Percentiles rank a stretch among this genome's conserved stretches.
These are phyloP conservation scores for Vararia minispora DNA, from an alignment of 768 basidiomycete species.

Conservation along the genomic window DNA sequence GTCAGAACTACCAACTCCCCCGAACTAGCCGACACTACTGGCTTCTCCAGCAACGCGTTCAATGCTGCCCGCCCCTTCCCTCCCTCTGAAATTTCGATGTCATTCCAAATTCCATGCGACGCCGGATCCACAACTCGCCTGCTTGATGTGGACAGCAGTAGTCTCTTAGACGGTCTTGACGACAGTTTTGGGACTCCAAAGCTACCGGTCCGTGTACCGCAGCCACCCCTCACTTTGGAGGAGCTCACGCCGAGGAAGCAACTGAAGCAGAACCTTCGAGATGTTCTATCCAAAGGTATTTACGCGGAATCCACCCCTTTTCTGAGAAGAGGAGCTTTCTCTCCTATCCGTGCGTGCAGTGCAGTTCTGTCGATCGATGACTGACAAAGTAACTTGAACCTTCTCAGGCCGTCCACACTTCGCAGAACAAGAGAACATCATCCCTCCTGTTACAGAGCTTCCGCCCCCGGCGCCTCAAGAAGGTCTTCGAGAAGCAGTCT, in stretches of 20 bases:
- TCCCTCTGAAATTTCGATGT: constrained; percentile 2
- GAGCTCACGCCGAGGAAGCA: neutral
- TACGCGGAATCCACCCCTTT: neutral
- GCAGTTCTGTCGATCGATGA: neutral
- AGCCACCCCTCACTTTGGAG: neutral
- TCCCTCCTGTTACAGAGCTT: too few relatives aligned
- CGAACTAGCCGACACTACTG: too few relatives aligned
- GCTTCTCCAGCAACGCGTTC: too few relatives aligned
- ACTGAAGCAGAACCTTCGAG: neutral
- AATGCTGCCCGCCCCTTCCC: too few relatives aligned
- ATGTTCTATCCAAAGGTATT: neutral
- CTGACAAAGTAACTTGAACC: neutral
- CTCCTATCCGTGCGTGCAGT: neutral
- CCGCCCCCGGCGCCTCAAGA: too few relatives aligned
- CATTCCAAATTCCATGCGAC: constrained; percentile 2
- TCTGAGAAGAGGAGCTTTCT: neutral
- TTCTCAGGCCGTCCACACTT: neutral
- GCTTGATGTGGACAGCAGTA: constrained; percentile 1
- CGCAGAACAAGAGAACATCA: too few relatives aligned
- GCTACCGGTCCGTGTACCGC: neutral
- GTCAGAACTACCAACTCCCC: too few relatives aligned
- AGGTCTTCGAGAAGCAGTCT: too few relatives aligned
- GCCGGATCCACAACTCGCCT: neutral
- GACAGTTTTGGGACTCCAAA: constrained; percentile 1
- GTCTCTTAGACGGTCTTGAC: constrained; percentile 1